Evolutionary conservation across 2,329 filamentous ascomycete species (phyloP).

Genomic region (Arachnomyces sp.): DNA sequence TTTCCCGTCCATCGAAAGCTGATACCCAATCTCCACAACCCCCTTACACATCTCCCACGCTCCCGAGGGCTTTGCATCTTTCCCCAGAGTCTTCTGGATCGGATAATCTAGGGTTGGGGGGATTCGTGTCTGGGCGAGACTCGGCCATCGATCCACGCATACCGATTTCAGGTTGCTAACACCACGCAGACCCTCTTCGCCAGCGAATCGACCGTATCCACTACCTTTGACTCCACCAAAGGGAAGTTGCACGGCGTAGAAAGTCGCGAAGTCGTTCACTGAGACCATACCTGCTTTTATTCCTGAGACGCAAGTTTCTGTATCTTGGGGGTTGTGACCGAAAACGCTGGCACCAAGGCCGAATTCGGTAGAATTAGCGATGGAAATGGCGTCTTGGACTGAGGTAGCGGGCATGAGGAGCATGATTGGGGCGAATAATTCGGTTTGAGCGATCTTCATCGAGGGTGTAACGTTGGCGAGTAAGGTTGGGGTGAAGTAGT

Average conservation of each 20-base stretch:
- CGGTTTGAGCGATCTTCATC: constrained; percentile 82
- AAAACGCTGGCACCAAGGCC: constrained; percentile 86
- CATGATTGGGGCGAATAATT: constrained; percentile 90
- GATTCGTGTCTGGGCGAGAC: constrained; percentile 60
- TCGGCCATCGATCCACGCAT: constrained; percentile 62
- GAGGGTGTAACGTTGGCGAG: constrained; percentile 76
- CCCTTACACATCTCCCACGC: constrained; percentile 52
- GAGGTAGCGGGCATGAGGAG: constrained; percentile 66
- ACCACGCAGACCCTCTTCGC: constrained; percentile 74
- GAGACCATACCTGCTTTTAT: constrained; percentile 83
- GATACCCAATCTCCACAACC: constrained; percentile 39
- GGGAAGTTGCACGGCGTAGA: constrained; percentile 86
- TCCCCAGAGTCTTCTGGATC: constrained; percentile 52
- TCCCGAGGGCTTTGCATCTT: constrained; percentile 45
- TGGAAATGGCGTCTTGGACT: constrained; percentile 58
- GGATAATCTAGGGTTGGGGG: constrained; percentile 76
- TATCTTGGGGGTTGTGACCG: constrained; percentile 56
- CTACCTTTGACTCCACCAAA: constrained; percentile 88
- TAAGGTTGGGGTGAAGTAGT: constrained; percentile 89
- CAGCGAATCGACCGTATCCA: constrained; percentile 88
- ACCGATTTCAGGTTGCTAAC: constrained; percentile 84
- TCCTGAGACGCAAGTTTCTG: constrained; percentile 57
- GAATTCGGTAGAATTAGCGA: constrained; percentile 79
- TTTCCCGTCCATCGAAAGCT: constrained; percentile 34
- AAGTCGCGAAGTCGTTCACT: constrained; percentile 90